Evolutionary conservation across 768 basidiomycete genomes (phyloP), one percentile per base, ranked within the genome.

Genomic region (Podaxis rugospora): DNA sequence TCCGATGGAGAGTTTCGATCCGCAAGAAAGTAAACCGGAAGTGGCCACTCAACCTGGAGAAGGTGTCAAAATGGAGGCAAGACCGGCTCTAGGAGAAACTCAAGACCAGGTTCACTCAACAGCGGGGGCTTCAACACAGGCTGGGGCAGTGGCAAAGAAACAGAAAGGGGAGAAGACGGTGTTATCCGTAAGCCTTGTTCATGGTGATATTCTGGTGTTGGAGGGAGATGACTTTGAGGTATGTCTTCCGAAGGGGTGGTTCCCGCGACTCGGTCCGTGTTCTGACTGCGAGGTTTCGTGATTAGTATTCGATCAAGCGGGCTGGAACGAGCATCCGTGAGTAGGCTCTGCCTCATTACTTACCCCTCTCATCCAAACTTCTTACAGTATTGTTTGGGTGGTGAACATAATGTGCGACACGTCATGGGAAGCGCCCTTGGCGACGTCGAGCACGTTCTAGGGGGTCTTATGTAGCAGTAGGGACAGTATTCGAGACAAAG

Each of bases 241-340:
- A 62, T n/a, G 74, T 65, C 51, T 51, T 27, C 63, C 23, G 2
- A 23, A 23, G 28, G 32, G 21, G 21, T 18, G 37, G 54, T 13
- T 42, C 28, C 16, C 50, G 61, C 53, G 58, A 35, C 35, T 44
- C 36, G 11, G 49, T 35, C 32, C 23, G 23, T 25, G 1, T 14
- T 50, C 58, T 65, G 40, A 65, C 56, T 59, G 25, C 65, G 61
- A 53, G 44, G 36, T 51, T 37, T 25, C 28, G 37, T 63, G 28
- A 40, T 51, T 61, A 81, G 80, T 80, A 78, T 70, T 75, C 77
- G 36, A 70, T 80, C 57, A 78, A 79, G 59, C 75, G 78, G 1
- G 69, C 70, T 47, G 80, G 80, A 49, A 78, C 77, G 23, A 76
- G 74, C 53, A 76, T 80, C 52, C 69, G 79, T 79, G 66, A 73